Base-by-base conservation (phyloP, 2,329 filamentous ascomycete species). In the Coniochaeta sp. region DNA sequence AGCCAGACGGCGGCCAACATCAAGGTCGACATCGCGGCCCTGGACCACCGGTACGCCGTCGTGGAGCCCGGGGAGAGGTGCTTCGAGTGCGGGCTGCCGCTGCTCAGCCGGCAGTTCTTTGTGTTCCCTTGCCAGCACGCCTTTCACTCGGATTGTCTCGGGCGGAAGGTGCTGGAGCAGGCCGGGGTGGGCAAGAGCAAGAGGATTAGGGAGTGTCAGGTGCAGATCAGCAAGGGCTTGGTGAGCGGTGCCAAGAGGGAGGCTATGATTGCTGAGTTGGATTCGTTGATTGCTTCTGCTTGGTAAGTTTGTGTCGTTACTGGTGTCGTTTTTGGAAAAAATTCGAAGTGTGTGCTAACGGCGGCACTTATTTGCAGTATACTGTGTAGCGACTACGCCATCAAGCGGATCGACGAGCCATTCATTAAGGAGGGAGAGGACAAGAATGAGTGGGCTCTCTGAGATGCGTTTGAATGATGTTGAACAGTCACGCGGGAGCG, bases 101-200 rank as follows among this genome's bases (percentile, higher is more conserved):
- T 99, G 59, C 81, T 99, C 17, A 93, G 90, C 69, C 79, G 93
- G 59, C 93, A 97, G 68, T 99, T 99, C 75, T 99, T 98, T 67
- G 95, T 99, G 19, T 99, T 99, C 66, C 95, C 95, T 0, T 99
- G 95, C 73, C 95, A 99, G 77, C 95, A 99, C 74, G 90, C 93
- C 3, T 99, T 99, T 70, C 95, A 99, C 73, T 93, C 90, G 47
- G 95, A 99, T 71, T 99, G 95, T 72, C 76, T 99, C 57, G 93
- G 91, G 0, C 88, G 86, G 68, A 89, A 89, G 70, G 91, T 98
- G 0, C 81, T 97, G 59, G 90, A 93, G 72, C 88, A 91, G 65
- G 87, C 89, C 1, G 91, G 91, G 0, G 79, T 88, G 58, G 88
- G 86, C 19, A 90, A 89, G 74, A 86, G 88, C 17, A 88, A 88